Conservation (phyloP, 2,329 filamentous ascomycete genomes). For the Colletotrichum tropicale region DNA sequence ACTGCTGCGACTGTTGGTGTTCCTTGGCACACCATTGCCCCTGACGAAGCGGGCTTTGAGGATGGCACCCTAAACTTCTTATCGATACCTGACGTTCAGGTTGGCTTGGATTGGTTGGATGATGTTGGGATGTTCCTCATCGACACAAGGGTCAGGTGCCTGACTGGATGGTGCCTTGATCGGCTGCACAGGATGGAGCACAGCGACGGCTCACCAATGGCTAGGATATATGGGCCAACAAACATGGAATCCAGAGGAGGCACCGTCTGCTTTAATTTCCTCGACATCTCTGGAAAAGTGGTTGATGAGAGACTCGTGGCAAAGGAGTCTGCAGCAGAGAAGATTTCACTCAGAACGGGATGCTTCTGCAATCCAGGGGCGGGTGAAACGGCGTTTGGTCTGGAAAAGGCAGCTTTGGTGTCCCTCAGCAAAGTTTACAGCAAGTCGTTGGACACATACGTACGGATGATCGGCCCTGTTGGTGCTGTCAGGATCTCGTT, state of each 20-base stretch:
- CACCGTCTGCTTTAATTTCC: slow-evolving; percentile 43
- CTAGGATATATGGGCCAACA: slow-evolving; percentile 37
- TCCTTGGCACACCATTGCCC: slow-evolving; percentile 34
- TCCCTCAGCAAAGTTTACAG: slow-evolving; percentile 12
- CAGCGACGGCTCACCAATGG: slow-evolving; percentile 35
- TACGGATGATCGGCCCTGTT: slow-evolving; percentile 24
- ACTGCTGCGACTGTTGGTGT: slow-evolving; percentile 32
- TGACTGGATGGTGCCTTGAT: slow-evolving; percentile 40
- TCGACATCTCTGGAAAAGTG: slow-evolving; percentile 33
- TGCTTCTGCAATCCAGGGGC: slow-evolving; percentile 49
- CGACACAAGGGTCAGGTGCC: slow-evolving; percentile 34
- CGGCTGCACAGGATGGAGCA: slow-evolving; percentile 34
- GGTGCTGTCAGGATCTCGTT: slow-evolving; percentile 44
- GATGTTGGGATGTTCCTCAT: slow-evolving; percentile 31
- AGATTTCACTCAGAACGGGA: slow-evolving; percentile 43
- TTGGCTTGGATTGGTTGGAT: slow-evolving; percentile 40
- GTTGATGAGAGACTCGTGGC: slow-evolving; percentile 42
- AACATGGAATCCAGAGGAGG: slow-evolving; percentile 33
- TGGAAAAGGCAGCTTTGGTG: slow-evolving; percentile 22
- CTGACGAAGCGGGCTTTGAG: slow-evolving; percentile 37
- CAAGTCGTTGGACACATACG: slow-evolving; percentile 26
- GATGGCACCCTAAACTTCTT: slow-evolving; percentile 46
- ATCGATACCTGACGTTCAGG: slow-evolving; percentile 39
- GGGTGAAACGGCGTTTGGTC: slow-evolving; percentile 36
- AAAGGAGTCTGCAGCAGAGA: slow-evolving; percentile 31